Evolutionary conservation across 83 land plant genomes (phyloP), one percentile per base, ranked within the genome.

Genomic region (Larix sibirica): DNA sequence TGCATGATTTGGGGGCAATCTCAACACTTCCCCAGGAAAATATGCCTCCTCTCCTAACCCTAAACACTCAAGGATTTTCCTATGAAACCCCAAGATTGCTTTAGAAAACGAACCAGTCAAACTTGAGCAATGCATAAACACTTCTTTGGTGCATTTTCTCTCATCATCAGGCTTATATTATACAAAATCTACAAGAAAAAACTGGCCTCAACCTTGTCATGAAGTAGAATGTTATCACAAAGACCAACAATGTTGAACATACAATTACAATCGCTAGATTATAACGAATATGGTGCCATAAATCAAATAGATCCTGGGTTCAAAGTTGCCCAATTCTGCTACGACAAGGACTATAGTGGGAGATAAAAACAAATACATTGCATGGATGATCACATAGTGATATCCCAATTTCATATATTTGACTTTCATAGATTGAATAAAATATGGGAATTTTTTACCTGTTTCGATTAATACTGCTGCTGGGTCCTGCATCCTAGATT

Each of bases 351-450:
- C 85, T 28, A 89, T 77, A 6, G 85, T 76, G 59, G 93, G 93
- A 13, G 86, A 59, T 17, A 91, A 84, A 40, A 89, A 81, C 9
- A 91, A 79, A 65, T 77, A 87, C 89, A 91, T 86, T 71, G 87
- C 87, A 87, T 89, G 93, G 82, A 88, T 85, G 56, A 91, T 91
- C 54, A 91, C 86, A 82, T 89, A 87, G 74, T 91, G 93, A 74
- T 91, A 91, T 2, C 93, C 93, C 69, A 91, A 89, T 62, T 91
- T 91, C 60, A 91, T 91, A 70, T 91, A 89, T 79, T 91, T n/a
- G n/a, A n/a, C n/a, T n/a, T n/a, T n/a, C n/a, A n/a, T n/a, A n/a
- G n/a, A n/a, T n/a, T n/a, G n/a, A 7, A 89, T 82, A 77, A 91
- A 91, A 81, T 91, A 91, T n/a, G 93, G 93, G 6, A 91, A 89